Base-by-base conservation (phyloP, 371 early-diverging fungal species). In the Mucor piriformis region DNA sequence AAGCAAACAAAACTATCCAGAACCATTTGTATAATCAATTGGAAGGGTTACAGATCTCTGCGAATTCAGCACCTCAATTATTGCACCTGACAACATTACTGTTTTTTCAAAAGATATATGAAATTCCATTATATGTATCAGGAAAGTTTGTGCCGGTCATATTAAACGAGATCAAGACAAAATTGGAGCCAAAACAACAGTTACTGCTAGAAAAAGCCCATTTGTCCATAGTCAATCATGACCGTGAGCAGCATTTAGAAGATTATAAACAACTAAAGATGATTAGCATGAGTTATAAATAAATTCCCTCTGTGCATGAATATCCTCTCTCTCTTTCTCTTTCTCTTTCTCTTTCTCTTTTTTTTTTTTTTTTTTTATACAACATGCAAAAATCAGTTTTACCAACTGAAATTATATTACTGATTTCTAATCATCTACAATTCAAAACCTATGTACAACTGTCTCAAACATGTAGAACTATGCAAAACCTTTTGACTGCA, bases 141-240 rank as follows among this genome's bases (percentile, higher is more conserved):
- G 67, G 67, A 15, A 66, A 66, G 44, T 66, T 61, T 58, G 67
- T 66, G 3, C 67, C 67, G 6, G 38, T 40, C 0, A 58, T 66
- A n/a, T 20, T 66, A 13, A 20, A 32, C 3, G 46, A 61, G 43
- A 37, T 61, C 16, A 57, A 47, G 7, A 44, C 53, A 3, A 21
- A 8, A 20, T 16, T 62, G 3, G 18, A 25, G 2, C 15, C 40
- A 12, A 20, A 66, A 5, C 29, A 57, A 23, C 52, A 55, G 18
- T 15, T 24, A 1, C 29, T 64, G 8, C 34, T 64, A 8, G 20
- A 54, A 11, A 34, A 1, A 1, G 49, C 46, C 1, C 59, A 64
- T 27, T 3, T 46, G 2, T 59, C 59, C 8, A 64, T 64, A 48
- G 33, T 64, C 1, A 53, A 64, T 10, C 32, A 64, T 20, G 16